A percentile compares a stretch with the other conserved stretches of the same genome.
Evolutionary conservation across 495 filamentous ascomycete genomes (phyloP).

Genomic region (Penicillium malachiteum): DNA sequence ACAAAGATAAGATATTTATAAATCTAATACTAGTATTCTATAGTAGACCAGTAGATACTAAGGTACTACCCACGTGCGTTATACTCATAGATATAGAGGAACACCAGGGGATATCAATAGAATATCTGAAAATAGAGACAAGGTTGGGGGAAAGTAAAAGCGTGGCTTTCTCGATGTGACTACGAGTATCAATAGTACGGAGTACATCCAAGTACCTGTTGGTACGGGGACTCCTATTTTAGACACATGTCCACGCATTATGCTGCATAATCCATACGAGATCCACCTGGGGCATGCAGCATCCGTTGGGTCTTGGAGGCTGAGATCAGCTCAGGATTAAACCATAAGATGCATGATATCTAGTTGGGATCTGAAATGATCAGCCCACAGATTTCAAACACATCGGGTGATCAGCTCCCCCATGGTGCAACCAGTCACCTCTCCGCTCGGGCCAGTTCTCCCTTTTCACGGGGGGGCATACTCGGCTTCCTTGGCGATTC

Average conservation of each 20-base stretch:
- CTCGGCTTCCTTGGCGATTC: conserved; percentile 24
- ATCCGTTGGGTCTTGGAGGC: background rate
- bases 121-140: too few relatives aligned
- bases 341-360: background rate
- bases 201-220: background rate
- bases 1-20: too few relatives aligned
- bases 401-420: conserved; percentile 6
- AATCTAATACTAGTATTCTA: too few relatives aligned
- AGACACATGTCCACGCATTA: too few relatives aligned
- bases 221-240: too few relatives aligned
- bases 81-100: too few relatives aligned
- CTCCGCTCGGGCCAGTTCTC: conserved; percentile 22
- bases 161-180: too few relatives aligned
- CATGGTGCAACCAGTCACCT: conserved; percentile 14
- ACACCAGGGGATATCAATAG: too few relatives aligned
- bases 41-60: too few relatives aligned
- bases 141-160: too few relatives aligned
- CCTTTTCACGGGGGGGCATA: conserved; percentile 14
- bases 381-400: conserved; percentile 12
- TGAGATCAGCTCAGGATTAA: background rate
- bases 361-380: conserved; percentile 4
- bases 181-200: background rate
- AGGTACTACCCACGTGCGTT: too few relatives aligned
- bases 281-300: background rate
- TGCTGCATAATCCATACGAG: too few relatives aligned